Evolutionary conservation across 306 rosid genomes (phyloP).

Genomic region (Cucurbita pepo): DNA sequence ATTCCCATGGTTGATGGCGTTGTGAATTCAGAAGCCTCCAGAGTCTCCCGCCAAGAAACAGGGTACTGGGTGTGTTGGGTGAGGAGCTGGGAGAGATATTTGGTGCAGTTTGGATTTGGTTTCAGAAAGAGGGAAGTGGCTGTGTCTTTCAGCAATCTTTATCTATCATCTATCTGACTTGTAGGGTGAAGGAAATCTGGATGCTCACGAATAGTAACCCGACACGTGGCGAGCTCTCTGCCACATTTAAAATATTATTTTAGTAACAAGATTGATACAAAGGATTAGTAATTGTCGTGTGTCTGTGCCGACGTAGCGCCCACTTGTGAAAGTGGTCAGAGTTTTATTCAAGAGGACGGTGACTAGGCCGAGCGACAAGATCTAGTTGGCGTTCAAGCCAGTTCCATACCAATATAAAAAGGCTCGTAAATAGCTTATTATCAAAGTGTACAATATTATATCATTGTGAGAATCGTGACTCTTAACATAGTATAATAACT

Average conservation of each 20-base stretch:
- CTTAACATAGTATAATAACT: too few species aligned
- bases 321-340: background rate
- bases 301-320: constrained; percentile 3
- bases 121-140: background rate
- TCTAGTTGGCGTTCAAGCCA: background rate
- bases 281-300: background rate
- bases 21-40: background rate
- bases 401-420: too few species aligned
- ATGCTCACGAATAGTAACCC: background rate
- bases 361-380: background rate
- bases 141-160: background rate
- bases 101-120: background rate
- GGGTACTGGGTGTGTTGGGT: background rate
- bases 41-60: background rate
- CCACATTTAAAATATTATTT: background rate
- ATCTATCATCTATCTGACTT: background rate
- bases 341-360: background rate
- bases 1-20: constrained; percentile 32
- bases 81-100: background rate
- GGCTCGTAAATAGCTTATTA: too few species aligned
- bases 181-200: constrained; percentile 2
- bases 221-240: background rate
- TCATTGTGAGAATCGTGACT: too few species aligned
- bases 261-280: background rate
- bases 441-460: too few species aligned